Evolutionary conservation across 2,329 filamentous ascomycete species (phyloP), one percentile per base, ranked within the genome.

Genomic region (Arthrobotrys megalospora): DNA sequence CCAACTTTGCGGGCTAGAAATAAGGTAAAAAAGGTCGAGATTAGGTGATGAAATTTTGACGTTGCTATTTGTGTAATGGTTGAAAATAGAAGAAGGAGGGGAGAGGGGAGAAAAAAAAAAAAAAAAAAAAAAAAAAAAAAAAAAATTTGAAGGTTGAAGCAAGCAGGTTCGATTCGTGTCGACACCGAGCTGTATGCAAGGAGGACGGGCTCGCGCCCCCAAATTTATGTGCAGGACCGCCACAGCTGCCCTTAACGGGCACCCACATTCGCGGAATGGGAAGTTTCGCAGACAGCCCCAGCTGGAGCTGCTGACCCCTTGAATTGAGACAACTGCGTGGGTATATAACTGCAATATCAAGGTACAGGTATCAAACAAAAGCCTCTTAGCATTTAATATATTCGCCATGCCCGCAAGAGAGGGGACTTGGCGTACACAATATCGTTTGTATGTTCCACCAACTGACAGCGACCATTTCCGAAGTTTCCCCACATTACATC

Each of bases 151-250:
- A 60, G 36, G 36, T 60, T 11, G 55, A 60, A 43, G 53, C 16
- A 60, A 12, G 34, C 34, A 24, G 16, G 53, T n/a, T 43, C 7
- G 36, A 60, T 5, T 60, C 43, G 55, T 12, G 55, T 43, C 55
- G 55, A 60, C 34, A 11, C 12, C n/a, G 55, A 21, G 55, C 19
- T 0, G 11, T 34, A 64, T 16, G 58, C 58, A 72, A 45, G 34
- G 47, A 63, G 47, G 28, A 47, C 43, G 34, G 58, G 60, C 32
- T 65, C 41, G 48, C 38, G 34, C n/a, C 16, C 34, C 34, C 8
- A 43, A 43, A 45, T 73, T 43, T 73, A 73, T 50, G 48, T 66
- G 50, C 48, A 47, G 50, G 38, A 28, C 19, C 7, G 24, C 16
- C 24, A 24, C 52, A 60, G 48, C 60, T 55, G 60, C 69, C 60